Evolutionary conservation across 140 eudicot genomes (phyloP).

Genomic region (Stevia rebaudiana): DNA sequence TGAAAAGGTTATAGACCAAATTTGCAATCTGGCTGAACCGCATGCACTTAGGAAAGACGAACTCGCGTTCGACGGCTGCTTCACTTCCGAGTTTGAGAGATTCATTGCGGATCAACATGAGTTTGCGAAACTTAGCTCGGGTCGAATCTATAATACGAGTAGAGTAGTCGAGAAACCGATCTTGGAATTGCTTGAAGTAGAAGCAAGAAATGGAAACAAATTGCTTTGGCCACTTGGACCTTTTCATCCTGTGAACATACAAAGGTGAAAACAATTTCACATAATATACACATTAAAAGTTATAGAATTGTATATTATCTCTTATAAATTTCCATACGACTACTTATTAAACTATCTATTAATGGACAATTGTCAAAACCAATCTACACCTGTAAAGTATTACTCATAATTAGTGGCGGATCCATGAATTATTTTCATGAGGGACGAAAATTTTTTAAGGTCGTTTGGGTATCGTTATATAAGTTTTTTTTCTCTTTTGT

Average conservation of each 20-base stretch:
- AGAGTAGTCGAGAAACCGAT: slow-evolving; percentile 39
- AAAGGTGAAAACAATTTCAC: neutral
- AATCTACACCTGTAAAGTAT: no score
- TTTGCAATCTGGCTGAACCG: slow-evolving; percentile 14
- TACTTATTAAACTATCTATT: no score
- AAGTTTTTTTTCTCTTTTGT: no score
- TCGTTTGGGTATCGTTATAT: no score
- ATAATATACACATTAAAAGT: no score
- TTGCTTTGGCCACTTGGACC: slow-evolving; percentile 64
- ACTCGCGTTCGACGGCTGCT: slow-evolving; percentile 29
- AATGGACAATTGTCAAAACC: no score
- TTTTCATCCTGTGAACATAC: slow-evolving; percentile 36
- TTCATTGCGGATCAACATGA: slow-evolving; percentile 18
- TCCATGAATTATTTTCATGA: no score
- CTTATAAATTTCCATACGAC: no score
- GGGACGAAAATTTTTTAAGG: no score
- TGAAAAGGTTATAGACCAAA: slow-evolving; percentile 21
- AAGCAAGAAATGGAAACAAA: slow-evolving; percentile 12
- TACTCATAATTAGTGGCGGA: no score
- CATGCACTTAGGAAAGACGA: slow-evolving; percentile 15
- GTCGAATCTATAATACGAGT: slow-evolving; percentile 43
- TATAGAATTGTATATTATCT: no score
- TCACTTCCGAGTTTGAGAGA: slow-evolving; percentile 26
- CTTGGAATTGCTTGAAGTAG: slow-evolving; percentile 35
- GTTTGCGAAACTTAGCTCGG: slow-evolving; percentile 16